Base-by-base conservation (phyloP, 331 rosid species). In the Dryas integrifolia region DNA sequence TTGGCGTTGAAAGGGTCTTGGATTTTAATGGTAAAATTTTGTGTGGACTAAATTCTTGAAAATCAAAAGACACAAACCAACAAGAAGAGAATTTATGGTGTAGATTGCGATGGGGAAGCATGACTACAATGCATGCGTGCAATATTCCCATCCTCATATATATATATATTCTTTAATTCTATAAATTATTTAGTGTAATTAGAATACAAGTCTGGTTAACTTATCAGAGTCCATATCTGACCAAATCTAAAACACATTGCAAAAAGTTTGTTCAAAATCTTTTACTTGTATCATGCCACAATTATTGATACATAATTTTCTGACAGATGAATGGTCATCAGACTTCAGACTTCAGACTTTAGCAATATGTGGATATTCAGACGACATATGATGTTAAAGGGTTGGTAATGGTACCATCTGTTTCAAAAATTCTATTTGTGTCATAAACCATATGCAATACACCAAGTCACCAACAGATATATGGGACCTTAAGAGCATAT, bases 1-100 rank as follows among this genome's bases (percentile, higher is more conserved):
- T 1, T 11, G 30, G 18, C 60, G 69, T 13, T 21, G 26, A 76
- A 21, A 11, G 39, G 49, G 70, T 30, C 55, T 52, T 66, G 58
- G 35, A 69, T 70, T 81, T 61, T 40, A 57, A 24, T 39, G 72
- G 53, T 60, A 47, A 38, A 63, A 14, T 39, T 82, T 73, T 76
- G 16, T 84, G 90, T 82, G 90, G 88, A 82, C 80, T 44, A 6
- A 51, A 78, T 40, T 65, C 53, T 77, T 63, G 14, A 24, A 56
- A 66, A 72, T 68, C 15, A 15, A 62, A 2, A 38, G 77, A 44
- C 77, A 75, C 41, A 26, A 51, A 50, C 73, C 80, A 74, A 53
- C 52, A 38, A 6, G 15, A 5, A 30, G 13, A 24, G 58, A 62
- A 61, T 69, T 84, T 58, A 69, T 70, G 51, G 69, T 6, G 48